These are phyloP conservation scores for Cudoniella acicularis DNA, from an alignment of 495 filamentous ascomycete genomes.

Conservation along the genomic window DNA sequence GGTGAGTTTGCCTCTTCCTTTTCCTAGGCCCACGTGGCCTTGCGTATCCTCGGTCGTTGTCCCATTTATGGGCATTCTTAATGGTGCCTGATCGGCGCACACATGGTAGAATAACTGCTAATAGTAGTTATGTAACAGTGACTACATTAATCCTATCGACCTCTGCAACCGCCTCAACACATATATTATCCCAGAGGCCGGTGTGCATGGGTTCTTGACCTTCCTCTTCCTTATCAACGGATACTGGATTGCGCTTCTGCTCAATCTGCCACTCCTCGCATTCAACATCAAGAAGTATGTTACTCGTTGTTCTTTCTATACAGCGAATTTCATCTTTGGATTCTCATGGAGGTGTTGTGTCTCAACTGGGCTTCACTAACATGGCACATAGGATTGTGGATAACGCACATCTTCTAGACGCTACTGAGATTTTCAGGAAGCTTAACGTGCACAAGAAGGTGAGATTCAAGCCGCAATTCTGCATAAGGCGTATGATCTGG, in stretches of 20 bases:
- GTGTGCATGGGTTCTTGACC: conserved; percentile 92
- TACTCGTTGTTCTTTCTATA: no score
- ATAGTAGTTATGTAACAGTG: conserved; percentile 49
- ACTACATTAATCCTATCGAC: conserved; percentile 99
- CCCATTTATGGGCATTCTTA: neutral
- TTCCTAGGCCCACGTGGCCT: neutral
- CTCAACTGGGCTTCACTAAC: conserved; percentile 24
- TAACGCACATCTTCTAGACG: conserved; percentile 94
- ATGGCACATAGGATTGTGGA: conserved; percentile 72
- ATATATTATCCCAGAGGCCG: conserved; percentile 98
- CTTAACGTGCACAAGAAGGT: conserved; percentile 99
- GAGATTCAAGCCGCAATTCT: neutral
- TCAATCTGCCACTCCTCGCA: conserved; percentile 88
- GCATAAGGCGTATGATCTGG: neutral
- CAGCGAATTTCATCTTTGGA: no score
- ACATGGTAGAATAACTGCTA: conserved; percentile 11
- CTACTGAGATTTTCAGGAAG: conserved; percentile 99
- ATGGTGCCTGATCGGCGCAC: neutral
- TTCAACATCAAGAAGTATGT: conserved; percentile 97
- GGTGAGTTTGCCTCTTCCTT: conserved; percentile 53
- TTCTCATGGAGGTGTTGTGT: no score
- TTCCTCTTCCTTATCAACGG: conserved; percentile 96
- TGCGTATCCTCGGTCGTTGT: neutral
- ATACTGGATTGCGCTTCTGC: conserved; percentile 90
- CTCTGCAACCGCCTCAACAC: conserved; percentile 99